Evolutionary conservation across 192 early-diverging fungal species (phyloP).

Genomic region (Powellomyces hirtus): DNA sequence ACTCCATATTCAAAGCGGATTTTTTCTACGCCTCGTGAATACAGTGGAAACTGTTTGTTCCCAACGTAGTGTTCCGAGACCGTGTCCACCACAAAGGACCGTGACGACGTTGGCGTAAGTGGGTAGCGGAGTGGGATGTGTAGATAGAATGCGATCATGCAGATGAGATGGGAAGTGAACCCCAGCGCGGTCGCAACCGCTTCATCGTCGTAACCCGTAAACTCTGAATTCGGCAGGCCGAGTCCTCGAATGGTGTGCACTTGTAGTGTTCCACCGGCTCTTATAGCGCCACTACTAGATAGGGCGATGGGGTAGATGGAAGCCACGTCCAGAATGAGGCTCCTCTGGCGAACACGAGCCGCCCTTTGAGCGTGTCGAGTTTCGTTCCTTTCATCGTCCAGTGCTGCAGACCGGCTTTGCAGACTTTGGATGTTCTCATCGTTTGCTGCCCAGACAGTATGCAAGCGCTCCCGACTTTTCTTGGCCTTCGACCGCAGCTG

Average conservation of each 20-base stretch:
- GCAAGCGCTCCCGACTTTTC: not conserved
- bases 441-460: not conserved
- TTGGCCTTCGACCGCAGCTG: not conserved
- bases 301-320: constrained; percentile 37
- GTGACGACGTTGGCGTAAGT: constrained; percentile 71
- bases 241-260: constrained; percentile 31
- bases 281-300: not conserved
- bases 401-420: not conserved
- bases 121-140: constrained; percentile 71
- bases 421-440: not conserved
- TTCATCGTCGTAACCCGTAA: constrained; percentile 49
- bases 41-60: constrained; percentile 68
- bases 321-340: constrained; percentile 21
- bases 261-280: not conserved
- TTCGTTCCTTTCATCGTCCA: not conserved
- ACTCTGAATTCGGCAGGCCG: constrained; percentile 42
- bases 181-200: constrained; percentile 67
- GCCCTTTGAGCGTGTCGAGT: not conserved
- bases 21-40: constrained; percentile 62
- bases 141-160: constrained; percentile 70
- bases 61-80: constrained; percentile 30
- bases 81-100: constrained; percentile 56
- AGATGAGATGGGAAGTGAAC: constrained; percentile 64
- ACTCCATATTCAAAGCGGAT: constrained; percentile 79
- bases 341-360: constrained; percentile 4